Conservation (phyloP, 768 basidiomycete genomes). For the Lentinula detonsa region DNA sequence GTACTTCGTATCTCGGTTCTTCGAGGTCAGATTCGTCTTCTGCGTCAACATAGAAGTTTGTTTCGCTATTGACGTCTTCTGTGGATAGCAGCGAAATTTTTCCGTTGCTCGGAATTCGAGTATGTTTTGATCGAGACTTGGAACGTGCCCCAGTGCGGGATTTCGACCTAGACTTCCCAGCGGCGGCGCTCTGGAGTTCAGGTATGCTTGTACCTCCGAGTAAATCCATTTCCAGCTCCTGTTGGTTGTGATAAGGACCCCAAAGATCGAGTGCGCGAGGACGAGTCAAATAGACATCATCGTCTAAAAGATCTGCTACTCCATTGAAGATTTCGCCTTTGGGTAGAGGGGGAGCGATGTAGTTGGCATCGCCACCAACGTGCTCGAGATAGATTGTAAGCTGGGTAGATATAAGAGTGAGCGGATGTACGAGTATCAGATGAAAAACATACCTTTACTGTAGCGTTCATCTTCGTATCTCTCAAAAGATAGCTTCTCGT, state of each 20-base stretch:
- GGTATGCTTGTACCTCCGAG: conserved; percentile 18
- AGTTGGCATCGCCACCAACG: conserved; percentile 48
- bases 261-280: conserved; percentile 45
- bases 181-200: background rate
- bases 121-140: background rate
- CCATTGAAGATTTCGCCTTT: conserved; percentile 70
- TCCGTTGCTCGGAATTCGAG: background rate
- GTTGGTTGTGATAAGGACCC: conserved; percentile 29
- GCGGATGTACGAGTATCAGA: background rate
- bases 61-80: background rate
- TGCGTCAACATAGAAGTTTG: background rate
- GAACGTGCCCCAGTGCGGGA: background rate
- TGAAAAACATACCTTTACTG: conserved; percentile 47
- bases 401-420: conserved; percentile 22
- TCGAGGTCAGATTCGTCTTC: background rate
- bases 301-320: conserved; percentile 55
- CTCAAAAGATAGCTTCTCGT: conserved; percentile 62
- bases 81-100: background rate
- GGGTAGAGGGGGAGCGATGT: conserved; percentile 60
- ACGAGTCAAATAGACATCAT: conserved; percentile 46
- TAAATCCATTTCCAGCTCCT: conserved; percentile 30
- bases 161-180: background rate
- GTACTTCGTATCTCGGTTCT: conserved; percentile 2
- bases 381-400: conserved; percentile 54
- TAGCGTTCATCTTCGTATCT: conserved; percentile 76